Percentiles rank a stretch among this genome's conserved stretches.
Evolutionary conservation across 176 grass and related monocot genomes (phyloP).

Genomic region (Musa troglodytarum): DNA sequence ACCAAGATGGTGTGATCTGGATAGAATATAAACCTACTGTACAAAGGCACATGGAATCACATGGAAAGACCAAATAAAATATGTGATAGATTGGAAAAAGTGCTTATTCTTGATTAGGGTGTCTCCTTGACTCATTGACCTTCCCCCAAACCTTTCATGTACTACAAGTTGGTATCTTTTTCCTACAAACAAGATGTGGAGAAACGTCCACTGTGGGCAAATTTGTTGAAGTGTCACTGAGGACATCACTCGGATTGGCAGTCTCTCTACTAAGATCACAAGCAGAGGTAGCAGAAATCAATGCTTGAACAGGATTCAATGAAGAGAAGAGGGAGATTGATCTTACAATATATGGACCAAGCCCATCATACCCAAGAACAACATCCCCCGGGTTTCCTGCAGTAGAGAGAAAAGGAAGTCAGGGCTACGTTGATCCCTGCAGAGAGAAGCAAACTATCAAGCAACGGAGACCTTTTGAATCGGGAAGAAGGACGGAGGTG

Average conservation of each 20-base stretch:
- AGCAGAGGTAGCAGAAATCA: background rate
- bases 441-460: background rate
- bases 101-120: too few species aligned
- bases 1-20: too few species aligned
- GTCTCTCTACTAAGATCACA: too few species aligned
- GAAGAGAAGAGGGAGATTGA: background rate
- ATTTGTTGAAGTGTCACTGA: background rate
- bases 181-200: too few species aligned
- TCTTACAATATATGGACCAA: conserved; percentile 78
- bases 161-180: background rate
- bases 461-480: conserved; percentile 51
- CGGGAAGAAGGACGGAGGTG: conserved; percentile 64
- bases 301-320: background rate
- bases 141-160: background rate
- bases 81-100: too few species aligned
- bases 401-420: background rate
- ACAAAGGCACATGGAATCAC: too few species aligned
- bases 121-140: too few species aligned
- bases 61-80: too few species aligned
- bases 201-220: background rate
- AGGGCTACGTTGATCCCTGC: too few species aligned
- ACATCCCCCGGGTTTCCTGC: conserved; percentile 63
- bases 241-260: too few species aligned
- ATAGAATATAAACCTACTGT: too few species aligned
- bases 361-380: conserved; percentile 67